Percentiles rank a stretch among this genome's conserved stretches.
Evolutionary conservation across 2,329 filamentous ascomycete genomes (phyloP).

Genomic region (Paradendryphiella salina): DNA sequence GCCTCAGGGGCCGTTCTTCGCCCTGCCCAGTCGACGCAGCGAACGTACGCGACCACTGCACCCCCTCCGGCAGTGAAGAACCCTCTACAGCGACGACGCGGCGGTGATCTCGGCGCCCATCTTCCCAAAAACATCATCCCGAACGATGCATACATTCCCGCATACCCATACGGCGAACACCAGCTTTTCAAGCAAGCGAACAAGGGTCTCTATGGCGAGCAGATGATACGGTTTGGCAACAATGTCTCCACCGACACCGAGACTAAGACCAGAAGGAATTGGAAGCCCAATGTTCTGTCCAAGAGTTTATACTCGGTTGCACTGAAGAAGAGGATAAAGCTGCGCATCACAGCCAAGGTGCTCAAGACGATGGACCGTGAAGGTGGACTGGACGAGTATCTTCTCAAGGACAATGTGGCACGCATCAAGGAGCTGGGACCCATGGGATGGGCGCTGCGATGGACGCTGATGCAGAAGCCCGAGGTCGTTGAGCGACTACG

Average conservation of each 20-base stretch:
- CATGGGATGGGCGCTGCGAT: conserved; percentile 86
- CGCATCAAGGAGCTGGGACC: conserved; percentile 86
- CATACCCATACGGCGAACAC: conserved; percentile 73
- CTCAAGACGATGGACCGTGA: conserved; percentile 72
- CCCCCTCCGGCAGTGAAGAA: conserved; percentile 26
- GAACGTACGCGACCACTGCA: conserved; percentile 35
- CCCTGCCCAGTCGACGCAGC: conserved; percentile 20
- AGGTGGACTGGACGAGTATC: conserved; percentile 88
- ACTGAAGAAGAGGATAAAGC: conserved; percentile 65
- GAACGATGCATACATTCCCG: conserved; percentile 41
- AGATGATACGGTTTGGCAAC: conserved; percentile 78
- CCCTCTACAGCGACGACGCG: conserved; percentile 33
- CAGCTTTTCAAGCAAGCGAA: conserved; percentile 79
- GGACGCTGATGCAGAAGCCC: conserved; percentile 82
- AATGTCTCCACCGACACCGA: conserved; percentile 69
- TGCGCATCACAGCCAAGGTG: conserved; percentile 70
- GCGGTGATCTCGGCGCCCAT: conserved; percentile 44
- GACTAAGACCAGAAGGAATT: conserved; percentile 71
- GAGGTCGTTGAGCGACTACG: conserved; percentile 68
- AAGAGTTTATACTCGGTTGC: conserved; percentile 69
- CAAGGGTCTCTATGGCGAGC: conserved; percentile 69
- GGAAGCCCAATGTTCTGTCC: conserved; percentile 72
- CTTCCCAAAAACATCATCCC: conserved; percentile 43
- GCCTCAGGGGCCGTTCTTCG: conserved; percentile 15
- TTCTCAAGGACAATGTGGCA: conserved; percentile 75